Evolutionary conservation across 1,284 basidiomycete genomes (phyloP).

Genomic region (Sporisorium sorghi): DNA sequence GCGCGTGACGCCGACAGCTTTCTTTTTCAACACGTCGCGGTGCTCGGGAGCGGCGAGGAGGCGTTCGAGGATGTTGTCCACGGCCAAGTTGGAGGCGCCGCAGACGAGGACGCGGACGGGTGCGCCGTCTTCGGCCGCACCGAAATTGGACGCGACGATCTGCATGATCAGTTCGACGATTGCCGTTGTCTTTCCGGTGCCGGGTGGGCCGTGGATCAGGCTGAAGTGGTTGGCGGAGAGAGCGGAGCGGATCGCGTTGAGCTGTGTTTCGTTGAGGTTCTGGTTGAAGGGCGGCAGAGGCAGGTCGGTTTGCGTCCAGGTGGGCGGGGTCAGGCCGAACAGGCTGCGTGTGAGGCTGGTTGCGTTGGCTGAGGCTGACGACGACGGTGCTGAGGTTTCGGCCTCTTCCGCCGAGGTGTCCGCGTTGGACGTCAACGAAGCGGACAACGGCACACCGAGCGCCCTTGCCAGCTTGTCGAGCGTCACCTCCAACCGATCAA

Average conservation of each 20-base stretch:
- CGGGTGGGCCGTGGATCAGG: conserved; percentile 96
- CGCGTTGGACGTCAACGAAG: conserved; percentile 10
- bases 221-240: conserved; percentile 80
- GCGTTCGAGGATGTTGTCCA: conserved; percentile 72
- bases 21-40: conserved; percentile 48
- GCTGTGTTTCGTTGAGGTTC: conserved; percentile 84
- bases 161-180: conserved; percentile 72
- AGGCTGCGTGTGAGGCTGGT: conserved; percentile 59
- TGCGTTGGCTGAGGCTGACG: conserved; percentile 18
- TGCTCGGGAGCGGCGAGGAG: conserved; percentile 45
- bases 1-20: conserved; percentile 51
- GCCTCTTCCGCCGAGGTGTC: conserved; percentile 37
- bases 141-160: conserved; percentile 52
- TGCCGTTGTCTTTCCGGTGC: conserved; percentile 68
- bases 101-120: conserved; percentile 80
- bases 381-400: conserved; percentile 12
- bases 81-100: conserved; percentile 89
- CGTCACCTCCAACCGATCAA: conserved; percentile 75
- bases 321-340: conserved; percentile 43
- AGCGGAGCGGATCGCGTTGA: conserved; percentile 81
- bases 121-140: conserved; percentile 18
- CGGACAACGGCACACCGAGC: conserved; percentile 26
- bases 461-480: conserved; percentile 44
- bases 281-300: conserved; percentile 77
- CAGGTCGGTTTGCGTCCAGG: conserved; percentile 36